Base-by-base conservation (phyloP, 805 yeast genomes). In the Pichia membranifaciens region DNA sequence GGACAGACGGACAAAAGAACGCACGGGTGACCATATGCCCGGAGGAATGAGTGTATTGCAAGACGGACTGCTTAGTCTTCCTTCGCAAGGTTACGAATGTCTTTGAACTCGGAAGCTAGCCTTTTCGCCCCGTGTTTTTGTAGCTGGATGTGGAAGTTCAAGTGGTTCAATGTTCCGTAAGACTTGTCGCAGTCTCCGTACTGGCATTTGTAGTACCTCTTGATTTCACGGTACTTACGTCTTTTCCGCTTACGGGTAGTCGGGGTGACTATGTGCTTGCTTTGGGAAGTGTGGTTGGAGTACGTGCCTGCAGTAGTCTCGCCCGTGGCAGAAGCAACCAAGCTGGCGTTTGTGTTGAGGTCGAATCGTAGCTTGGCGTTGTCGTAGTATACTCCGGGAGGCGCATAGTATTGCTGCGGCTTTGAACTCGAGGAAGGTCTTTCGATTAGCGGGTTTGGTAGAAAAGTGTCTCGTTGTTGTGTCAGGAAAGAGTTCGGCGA, bases 91-190 rank as follows among this genome's bases (percentile, higher is more conserved):
- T 35, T 32, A n/a, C 31, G 35, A 7, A 77, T 61, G 49, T 72
- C 74, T 54, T 71, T 72, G 58, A 79, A 78, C 57, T 79, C 83
- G 32, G 72, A 74, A 0, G 83, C 81, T 33, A 65, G 60, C 34
- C 83, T 65, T 58, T 76, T 78, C 16, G 64, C 59, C 10, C 84
- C 84, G 58, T 78, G 84, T n/a, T 65, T 67, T 51, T 79, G 81
- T 53, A 74, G 66, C 2, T 69, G 58, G 38, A 78, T 75, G 55
- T 78, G 84, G 9, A 81, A 78, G 54, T 78, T 78, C 29, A 78
- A 61, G 57, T 78, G 84, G 56, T 79, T 78, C 37, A 78, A 65
- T 5, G 84, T 79, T 15, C 84, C 84, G 55, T 78, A 78, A 6
- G 77, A 72, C 61, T 79, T 79, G 10, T 66, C 62, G 50, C 84